Base-by-base conservation (phyloP, 2,329 filamentous ascomycete genomes). In the Huntiella savannae region DNA sequence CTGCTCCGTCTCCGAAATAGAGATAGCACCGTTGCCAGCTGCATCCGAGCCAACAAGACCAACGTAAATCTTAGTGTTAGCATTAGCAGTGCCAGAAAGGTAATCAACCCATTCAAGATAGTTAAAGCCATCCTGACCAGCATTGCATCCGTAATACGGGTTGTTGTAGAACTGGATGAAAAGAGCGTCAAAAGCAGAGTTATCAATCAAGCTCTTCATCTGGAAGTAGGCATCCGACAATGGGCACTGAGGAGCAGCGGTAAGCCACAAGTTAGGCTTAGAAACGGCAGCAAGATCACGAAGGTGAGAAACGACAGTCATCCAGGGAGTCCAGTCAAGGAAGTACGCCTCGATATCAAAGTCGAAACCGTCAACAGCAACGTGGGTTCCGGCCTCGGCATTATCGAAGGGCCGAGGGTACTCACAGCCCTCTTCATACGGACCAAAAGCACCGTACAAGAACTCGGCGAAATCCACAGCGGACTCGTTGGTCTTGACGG, bases 81-180 rank as follows among this genome's bases (percentile, higher is more conserved):
- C 52, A 58, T 61, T 68, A 2, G 57, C 50, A 34, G 60, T 63
- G 3, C 48, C 36, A 3, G 52, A 45, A 33, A 69, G 47, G 22
- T 62, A 56, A 0, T 42, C 35, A 41, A 56, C 60, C 66, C 67
- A 70, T 11, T 55, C 54, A 43, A 63, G 54, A 53, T 64, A 70
- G 51, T 67, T 69, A 58, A 67, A 64, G 33, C 53, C 52, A 8
- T 57, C 54, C 7, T 56, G 58, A 6, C 56, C 45, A 10, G 51
- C 48, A 50, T 59, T 59, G 42, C 52, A 49, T 12, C 40, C 32
- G 13, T 55, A 36, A 49, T 62, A 53, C 19, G 58, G 55, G 54
- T 68, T 68, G 59, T 69, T 68, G 58, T 67, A 69, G 55, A 69
- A 70, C 56, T 69, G 66, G 43, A 70, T 55, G 54, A 65, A 68